phyloP scores from a whole-genome alignment of 768 basidiomycete species.

The Trametes maxima region DNA sequence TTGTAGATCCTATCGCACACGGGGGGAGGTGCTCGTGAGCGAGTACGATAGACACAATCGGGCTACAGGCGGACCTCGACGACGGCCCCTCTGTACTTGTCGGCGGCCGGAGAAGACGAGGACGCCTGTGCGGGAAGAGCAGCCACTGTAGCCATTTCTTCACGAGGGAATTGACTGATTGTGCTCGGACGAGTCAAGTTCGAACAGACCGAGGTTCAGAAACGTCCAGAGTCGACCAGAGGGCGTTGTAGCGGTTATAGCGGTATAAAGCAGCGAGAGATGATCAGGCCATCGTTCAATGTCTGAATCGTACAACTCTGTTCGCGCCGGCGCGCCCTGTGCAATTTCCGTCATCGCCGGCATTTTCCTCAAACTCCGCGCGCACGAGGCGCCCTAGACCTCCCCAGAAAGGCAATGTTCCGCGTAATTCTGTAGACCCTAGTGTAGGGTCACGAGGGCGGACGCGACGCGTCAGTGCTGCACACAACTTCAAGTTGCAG shows the following conservation, averaged over 20 bases:
- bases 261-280: slow-evolving; percentile 1
- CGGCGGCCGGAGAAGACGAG: slow-evolving; percentile 22
- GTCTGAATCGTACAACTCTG: slow-evolving; percentile 11
- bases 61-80: slow-evolving; percentile 65
- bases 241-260: background rate
- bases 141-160: slow-evolving; percentile 6
- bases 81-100: slow-evolving; percentile 86
- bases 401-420: background rate
- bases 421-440: slow-evolving; percentile 18
- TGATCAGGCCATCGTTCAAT: slow-evolving; percentile 19
- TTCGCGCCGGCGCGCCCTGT: background rate
- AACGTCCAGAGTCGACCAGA: background rate
- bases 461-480: slow-evolving; percentile 25
- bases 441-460: slow-evolving; percentile 8
- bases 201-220: too few species aligned
- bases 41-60: background rate
- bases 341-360: slow-evolving; percentile 5
- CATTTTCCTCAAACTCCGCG: slow-evolving; percentile 1
- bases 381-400: background rate
- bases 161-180: too few species aligned
- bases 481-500: slow-evolving; percentile 4
- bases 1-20: slow-evolving; percentile 63
- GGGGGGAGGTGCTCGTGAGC: background rate
- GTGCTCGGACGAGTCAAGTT: background rate
- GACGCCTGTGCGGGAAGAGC: background rate